Percentiles rank a stretch among this genome's conserved stretches.
phyloP scores from a whole-genome alignment of 2,329 filamentous ascomycete genomes.

The Exophiala alcalophila region DNA sequence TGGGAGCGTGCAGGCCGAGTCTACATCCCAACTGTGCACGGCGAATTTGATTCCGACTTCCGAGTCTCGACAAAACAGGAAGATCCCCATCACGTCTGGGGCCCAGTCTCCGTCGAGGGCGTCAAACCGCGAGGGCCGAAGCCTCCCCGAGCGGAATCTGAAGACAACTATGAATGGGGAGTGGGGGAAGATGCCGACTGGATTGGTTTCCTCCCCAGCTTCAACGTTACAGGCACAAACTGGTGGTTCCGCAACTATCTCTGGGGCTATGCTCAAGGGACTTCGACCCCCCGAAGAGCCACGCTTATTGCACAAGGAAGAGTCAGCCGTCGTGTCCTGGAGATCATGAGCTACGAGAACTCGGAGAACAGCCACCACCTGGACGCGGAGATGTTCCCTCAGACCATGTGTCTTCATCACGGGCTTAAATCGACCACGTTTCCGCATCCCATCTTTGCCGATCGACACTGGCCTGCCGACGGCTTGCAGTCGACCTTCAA shows the following conservation, averaged over 20 bases:
- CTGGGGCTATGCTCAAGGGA: slow-evolving; percentile 43
- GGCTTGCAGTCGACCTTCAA: slow-evolving; percentile 36
- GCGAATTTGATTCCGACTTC: slow-evolving; percentile 42
- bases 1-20: slow-evolving; percentile 59
- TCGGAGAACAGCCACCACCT: slow-evolving; percentile 66
- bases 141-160: slow-evolving; percentile 55
- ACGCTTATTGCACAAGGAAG: slow-evolving; percentile 77
- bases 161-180: slow-evolving; percentile 73
- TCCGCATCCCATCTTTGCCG: slow-evolving; percentile 76
- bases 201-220: slow-evolving; percentile 74
- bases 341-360: slow-evolving; percentile 76
- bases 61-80: slow-evolving; percentile 25
- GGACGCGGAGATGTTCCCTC: slow-evolving; percentile 76
- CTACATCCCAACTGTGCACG: slow-evolving; percentile 54
- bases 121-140: slow-evolving; percentile 60
- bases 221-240: slow-evolving; percentile 68
- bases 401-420: slow-evolving; percentile 70
- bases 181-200: slow-evolving; percentile 73
- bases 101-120: slow-evolving; percentile 58
- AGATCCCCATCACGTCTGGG: slow-evolving; percentile 56
- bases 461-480: slow-evolving; percentile 61
- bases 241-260: slow-evolving; percentile 53
- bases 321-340: slow-evolving; percentile 66
- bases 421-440: slow-evolving; percentile 75
- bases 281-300: slow-evolving; percentile 65